Base-by-base conservation (phyloP, 2,329 filamentous ascomycete genomes). In the Talaromyces marneffei region DNA sequence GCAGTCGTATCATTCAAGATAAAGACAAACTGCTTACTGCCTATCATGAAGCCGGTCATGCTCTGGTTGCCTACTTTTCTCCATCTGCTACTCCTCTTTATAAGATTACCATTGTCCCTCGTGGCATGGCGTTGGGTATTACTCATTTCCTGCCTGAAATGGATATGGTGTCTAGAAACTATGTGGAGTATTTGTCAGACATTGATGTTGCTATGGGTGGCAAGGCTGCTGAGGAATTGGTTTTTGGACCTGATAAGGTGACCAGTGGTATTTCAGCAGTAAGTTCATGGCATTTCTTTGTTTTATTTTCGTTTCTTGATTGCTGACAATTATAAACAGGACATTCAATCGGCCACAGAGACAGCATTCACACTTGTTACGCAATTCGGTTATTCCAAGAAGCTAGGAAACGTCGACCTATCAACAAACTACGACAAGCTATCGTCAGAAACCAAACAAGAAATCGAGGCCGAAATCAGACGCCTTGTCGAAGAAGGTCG, bases 21-120 rank as follows among this genome's bases (percentile, higher is more conserved):
- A 92, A 96, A 78, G 94, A 99, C 78, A 97, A 95, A 79, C 85
- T 94, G 68, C 88, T 92, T 82, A 96, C 92, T n/a, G 92, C 92
- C 1, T 96, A 96, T 71, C 92, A 96, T 71, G 94, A 99, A 78
- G 95, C 93, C 60, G 94, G 94, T 2, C 94, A 99, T 75, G 92
- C 94, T 8, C 84, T 99, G 16, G 91, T 97, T 62, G 88, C 89
- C 60, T 87, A 97, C 70, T 92, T 93, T 67, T 90, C 88, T 12
- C 87, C 89, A 63, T 85, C 85, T 39, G 85, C 88, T 57, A 87
- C 83, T 65, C 89, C 89, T 33, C 82, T 99, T 1, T 97, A 99
- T 83, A 99, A 99, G 78, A 92, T 96, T 55, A 99, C 94, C 0
- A 95, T 99, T 68, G 88, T 99, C 69, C 92, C 94, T 58, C 88